phyloP scores from a whole-genome alignment of 768 basidiomycete species.

The Tubosaeta sp. region DNA sequence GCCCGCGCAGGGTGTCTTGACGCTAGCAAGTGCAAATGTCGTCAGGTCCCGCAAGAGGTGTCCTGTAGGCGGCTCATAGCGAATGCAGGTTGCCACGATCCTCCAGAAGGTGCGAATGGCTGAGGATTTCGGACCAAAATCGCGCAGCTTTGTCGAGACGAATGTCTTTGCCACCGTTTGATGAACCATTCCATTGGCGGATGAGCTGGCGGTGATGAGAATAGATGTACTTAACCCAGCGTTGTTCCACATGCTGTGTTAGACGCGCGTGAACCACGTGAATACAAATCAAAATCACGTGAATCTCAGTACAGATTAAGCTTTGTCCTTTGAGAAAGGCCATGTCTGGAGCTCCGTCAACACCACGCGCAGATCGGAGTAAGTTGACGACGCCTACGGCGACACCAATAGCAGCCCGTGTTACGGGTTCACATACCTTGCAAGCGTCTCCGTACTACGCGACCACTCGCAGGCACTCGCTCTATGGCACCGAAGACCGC shows the following conservation, averaged over 20 bases:
- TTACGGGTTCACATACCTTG: slow-evolving; percentile 43
- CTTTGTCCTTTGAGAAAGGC: neutral
- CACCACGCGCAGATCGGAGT: slow-evolving; percentile 26
- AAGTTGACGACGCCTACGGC: slow-evolving; percentile 28
- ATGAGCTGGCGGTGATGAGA: slow-evolving; percentile 19
- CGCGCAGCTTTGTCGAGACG: slow-evolving; percentile 22
- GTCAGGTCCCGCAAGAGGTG: slow-evolving; percentile 18
- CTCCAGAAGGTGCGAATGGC: slow-evolving; percentile 21
- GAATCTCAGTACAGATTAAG: neutral
- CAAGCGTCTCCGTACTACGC: slow-evolving; percentile 80
- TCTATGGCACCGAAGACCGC: slow-evolving; percentile 96
- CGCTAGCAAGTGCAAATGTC: slow-evolving; percentile 24
- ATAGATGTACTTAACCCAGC: slow-evolving; percentile 26
- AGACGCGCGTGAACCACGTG: slow-evolving; percentile 24
- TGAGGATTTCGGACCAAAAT: slow-evolving; percentile 24
- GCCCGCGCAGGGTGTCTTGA: slow-evolving; percentile 16
- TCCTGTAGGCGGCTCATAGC: slow-evolving; percentile 18
- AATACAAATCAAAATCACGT: slow-evolving; percentile 8
- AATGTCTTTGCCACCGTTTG: slow-evolving; percentile 25
- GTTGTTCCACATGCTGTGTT: slow-evolving; percentile 21
- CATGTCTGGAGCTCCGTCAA: slow-evolving; percentile 35
- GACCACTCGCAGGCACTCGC: slow-evolving; percentile 82
- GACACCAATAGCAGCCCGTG: slow-evolving; percentile 56
- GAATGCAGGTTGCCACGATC: slow-evolving; percentile 23
- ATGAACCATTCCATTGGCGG: slow-evolving; percentile 28